A percentile compares a stretch with the other conserved stretches of the same genome.
Evolutionary conservation across 352 stramenopile genomes (phyloP).

Genomic region (Phytophthora syringae): DNA sequence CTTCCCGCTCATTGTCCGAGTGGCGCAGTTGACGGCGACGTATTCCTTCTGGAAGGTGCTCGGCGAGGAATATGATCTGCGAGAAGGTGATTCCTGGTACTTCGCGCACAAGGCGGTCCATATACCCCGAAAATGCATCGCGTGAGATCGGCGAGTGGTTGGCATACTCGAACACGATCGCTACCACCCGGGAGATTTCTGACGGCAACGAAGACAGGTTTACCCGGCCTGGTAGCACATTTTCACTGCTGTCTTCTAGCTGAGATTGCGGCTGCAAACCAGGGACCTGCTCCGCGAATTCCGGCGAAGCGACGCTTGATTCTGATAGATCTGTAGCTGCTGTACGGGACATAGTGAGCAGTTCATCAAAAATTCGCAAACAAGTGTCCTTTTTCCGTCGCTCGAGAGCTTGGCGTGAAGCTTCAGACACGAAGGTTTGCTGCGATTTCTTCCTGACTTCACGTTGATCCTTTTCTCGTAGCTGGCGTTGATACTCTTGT

Average conservation of each 20-base stretch:
- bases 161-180: slow-evolving; percentile 73
- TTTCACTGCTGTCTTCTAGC: slow-evolving; percentile 6
- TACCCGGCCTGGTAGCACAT: slow-evolving; percentile 42
- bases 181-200: slow-evolving; percentile 62
- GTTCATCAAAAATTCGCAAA: slow-evolving; percentile 53
- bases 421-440: slow-evolving; percentile 66
- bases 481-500: slow-evolving; percentile 57
- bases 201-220: slow-evolving; percentile 51
- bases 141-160: slow-evolving; percentile 52
- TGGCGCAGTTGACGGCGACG: slow-evolving; percentile 27
- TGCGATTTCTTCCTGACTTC: slow-evolving; percentile 52
- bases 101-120: slow-evolving; percentile 72
- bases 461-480: slow-evolving; percentile 51
- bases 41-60: slow-evolving; percentile 54
- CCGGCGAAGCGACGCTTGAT: not conserved
- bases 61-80: slow-evolving; percentile 71
- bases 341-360: slow-evolving; percentile 28
- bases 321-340: slow-evolving; percentile 1
- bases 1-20: slow-evolving; percentile 21
- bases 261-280: not conserved
- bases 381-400: slow-evolving; percentile 68
- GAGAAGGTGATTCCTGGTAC: slow-evolving; percentile 74
- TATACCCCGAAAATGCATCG: slow-evolving; percentile 48
- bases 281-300: slow-evolving; percentile 1
- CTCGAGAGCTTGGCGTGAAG: slow-evolving; percentile 62